Percentiles rank a stretch among this genome's conserved stretches.
Evolutionary conservation across 1,284 basidiomycete genomes (phyloP).

Genomic region (Hortiboletus rubellus): DNA sequence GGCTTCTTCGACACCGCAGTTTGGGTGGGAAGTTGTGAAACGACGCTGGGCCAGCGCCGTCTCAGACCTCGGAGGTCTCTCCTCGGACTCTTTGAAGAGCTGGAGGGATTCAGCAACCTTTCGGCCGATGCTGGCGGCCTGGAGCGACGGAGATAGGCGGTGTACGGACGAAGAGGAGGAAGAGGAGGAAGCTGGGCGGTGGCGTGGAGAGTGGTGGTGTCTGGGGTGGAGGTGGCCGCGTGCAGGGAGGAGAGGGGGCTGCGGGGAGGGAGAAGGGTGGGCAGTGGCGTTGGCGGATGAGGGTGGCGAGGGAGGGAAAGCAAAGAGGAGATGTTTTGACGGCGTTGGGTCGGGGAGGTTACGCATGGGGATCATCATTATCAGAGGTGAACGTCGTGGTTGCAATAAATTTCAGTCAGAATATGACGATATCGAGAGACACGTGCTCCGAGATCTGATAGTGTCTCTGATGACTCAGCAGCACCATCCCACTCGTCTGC

Average conservation of each 20-base stretch:
- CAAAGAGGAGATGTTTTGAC: neutral
- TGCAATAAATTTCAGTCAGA: conserved; percentile 14
- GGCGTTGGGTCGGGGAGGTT: neutral
- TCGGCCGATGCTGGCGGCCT: conserved; percentile 59
- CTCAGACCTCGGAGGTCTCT: conserved; percentile 33
- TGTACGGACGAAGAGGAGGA: conserved; percentile 39
- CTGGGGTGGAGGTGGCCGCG: conserved; percentile 9
- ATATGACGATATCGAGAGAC: conserved; percentile 32
- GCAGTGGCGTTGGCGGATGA: conserved; percentile 20
- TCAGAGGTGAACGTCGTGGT: neutral
- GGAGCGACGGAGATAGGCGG: conserved; percentile 24
- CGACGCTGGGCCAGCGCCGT: conserved; percentile 38
- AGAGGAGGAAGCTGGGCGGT: conserved; percentile 42
- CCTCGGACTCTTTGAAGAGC: conserved; percentile 73
- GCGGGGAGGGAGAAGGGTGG: conserved; percentile 37
- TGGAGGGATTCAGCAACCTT: conserved; percentile 79
- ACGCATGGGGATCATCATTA: neutral
- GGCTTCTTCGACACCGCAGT: conserved; percentile 57
- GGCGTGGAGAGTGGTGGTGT: conserved; percentile 30
- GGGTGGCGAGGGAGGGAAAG: conserved; percentile 3
- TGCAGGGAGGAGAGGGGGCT: conserved; percentile 30
- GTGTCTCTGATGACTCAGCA: conserved; percentile 31
- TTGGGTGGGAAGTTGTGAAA: conserved; percentile 45
- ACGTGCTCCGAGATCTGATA: conserved; percentile 28
- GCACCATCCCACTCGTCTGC: conserved; percentile 5